Evolutionary conservation across 805 yeast genomes (phyloP), one percentile per base, ranked within the genome.

Genomic region (Metschnikowia lochheadii): DNA sequence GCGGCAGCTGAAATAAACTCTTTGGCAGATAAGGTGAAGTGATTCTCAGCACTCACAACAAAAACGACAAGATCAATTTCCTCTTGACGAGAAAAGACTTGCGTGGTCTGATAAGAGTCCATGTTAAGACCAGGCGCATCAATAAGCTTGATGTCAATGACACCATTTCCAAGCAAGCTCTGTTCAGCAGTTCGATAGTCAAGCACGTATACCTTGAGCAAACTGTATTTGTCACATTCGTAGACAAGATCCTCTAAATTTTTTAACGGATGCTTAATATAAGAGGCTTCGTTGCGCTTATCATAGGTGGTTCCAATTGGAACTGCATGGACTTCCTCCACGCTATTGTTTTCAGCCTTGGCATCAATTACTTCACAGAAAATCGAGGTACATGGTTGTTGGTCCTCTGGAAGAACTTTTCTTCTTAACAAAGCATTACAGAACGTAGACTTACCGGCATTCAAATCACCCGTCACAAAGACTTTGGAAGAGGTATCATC

Each of bases 91-190:
- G 97, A 86, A 65, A 92, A 91, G 0, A 94, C 90, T 63, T 92
- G 96, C 1, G 96, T 88, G 0, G 99, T 94, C 65, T 89, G 96
- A 59, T 85, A 86, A 4, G 94, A 87, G 61, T 92, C 97, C 77
- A 90, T 78, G 65, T 94, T 94, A 50, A 94, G 75, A 0, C 99
- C 99, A 0, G 99, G 99, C 0, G 98, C 97, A 70, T 94, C 99
- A 48, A 94, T 94, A 53, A 94, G 74, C 21, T 91, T 82, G 50
- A 94, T 90, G 62, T 94, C 97, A 38, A 92, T 89, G 8, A 89
- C 87, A 2, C 97, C 98, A 65, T 94, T 94, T 52, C 84, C 80
- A 51, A 94, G 72, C 48, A 94, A 70, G 59, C 95, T 85, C 58
- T 81, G 81, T 42, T 82, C 82, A 1, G 80, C 69, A 2, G 84